phyloP scores from a whole-genome alignment of 441 rosid genomes.

The Pelargonium cotyledonis region DNA sequence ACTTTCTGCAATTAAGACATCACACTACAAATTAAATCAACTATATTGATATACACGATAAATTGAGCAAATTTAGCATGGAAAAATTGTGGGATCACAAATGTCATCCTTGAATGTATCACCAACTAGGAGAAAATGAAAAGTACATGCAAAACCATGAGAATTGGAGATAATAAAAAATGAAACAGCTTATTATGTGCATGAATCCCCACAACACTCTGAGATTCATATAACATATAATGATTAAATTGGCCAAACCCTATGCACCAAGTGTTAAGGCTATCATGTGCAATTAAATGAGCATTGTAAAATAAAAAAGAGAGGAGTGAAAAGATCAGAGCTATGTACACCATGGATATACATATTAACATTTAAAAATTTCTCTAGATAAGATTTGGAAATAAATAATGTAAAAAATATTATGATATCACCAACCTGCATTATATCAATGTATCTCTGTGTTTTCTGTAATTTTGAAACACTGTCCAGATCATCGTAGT shows the following conservation, averaged over 20 bases:
- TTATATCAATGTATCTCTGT: slow-evolving; percentile 70
- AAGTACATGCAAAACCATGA: not conserved
- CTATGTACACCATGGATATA: too few relatives aligned
- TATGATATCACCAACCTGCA: slow-evolving; percentile 44
- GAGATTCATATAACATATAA: not conserved
- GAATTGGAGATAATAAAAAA: not conserved
- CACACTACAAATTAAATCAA: slow-evolving; percentile 4
- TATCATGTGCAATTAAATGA: too few relatives aligned
- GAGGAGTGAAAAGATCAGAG: too few relatives aligned
- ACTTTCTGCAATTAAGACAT: slow-evolving; percentile 52
- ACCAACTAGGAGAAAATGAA: too few relatives aligned
- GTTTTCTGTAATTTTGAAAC: slow-evolving; percentile 71
- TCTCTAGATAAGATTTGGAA: too few relatives aligned
- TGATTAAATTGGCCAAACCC: too few relatives aligned
- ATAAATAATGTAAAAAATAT: too few relatives aligned
- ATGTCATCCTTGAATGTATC: too few relatives aligned
- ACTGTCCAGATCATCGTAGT: slow-evolving; percentile 75
- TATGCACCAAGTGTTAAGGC: not conserved
- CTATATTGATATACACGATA: not conserved
- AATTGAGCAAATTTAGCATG: not conserved
- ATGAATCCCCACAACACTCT: not conserved
- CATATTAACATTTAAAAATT: too few relatives aligned
- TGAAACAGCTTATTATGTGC: not conserved
- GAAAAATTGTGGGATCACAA: not conserved
- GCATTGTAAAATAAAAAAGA: too few relatives aligned